phyloP scores from a whole-genome alignment of 306 rosid genomes.

The Malus sylvestris region DNA sequence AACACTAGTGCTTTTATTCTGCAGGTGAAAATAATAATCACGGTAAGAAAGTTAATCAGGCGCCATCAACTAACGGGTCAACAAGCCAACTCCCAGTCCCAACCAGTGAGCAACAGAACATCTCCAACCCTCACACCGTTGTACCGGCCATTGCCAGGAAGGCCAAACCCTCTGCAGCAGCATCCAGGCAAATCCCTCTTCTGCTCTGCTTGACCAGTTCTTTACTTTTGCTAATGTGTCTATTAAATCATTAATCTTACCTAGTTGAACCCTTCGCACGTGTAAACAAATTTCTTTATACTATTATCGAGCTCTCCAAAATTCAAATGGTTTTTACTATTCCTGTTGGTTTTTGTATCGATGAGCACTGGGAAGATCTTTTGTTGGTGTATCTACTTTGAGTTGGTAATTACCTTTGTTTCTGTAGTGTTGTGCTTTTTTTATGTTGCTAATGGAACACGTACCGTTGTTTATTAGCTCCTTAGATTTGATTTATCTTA shows the following conservation, averaged over 20 bases:
- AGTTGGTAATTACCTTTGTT: background rate
- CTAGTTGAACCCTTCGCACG: conserved; percentile 7
- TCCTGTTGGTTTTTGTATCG: background rate
- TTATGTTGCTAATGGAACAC: background rate
- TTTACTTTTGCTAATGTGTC: conserved; percentile 2
- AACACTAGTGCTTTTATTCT: background rate
- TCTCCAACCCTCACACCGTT: conserved; percentile 24
- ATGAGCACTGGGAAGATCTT: background rate
- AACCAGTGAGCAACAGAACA: conserved; percentile 38
- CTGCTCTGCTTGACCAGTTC: conserved; percentile 12
- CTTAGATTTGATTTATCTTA: background rate
- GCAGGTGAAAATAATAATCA: conserved; percentile 41
- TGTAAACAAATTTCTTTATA: conserved; percentile 24
- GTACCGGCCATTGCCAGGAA: conserved; percentile 40
- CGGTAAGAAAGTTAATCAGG: conserved; percentile 16
- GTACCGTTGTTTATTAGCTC: background rate
- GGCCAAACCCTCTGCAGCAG: conserved; percentile 27
- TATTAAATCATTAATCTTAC: background rate
- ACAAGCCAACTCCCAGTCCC: conserved; percentile 45
- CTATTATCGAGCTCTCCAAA: background rate
- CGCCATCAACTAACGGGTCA: conserved; percentile 25
- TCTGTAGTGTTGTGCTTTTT: background rate
- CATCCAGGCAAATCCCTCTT: conserved; percentile 3
- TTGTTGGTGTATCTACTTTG: background rate
- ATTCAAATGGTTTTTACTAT: background rate